Conservation (phyloP, 805 yeast genomes). For the Candida hungchunana region DNA sequence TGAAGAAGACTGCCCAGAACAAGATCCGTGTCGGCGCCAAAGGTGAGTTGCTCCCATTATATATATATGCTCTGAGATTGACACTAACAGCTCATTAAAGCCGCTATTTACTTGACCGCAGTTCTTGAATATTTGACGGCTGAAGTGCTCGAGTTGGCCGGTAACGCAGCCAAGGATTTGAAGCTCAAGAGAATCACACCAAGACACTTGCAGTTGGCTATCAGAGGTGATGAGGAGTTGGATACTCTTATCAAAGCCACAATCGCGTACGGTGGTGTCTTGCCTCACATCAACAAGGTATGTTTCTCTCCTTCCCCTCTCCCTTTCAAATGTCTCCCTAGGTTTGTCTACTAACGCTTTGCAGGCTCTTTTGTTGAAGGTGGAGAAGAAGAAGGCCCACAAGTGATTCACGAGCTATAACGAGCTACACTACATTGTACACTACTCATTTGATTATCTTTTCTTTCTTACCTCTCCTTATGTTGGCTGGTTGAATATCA, state of each 20-base stretch:
- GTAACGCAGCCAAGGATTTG: slow-evolving; percentile 95
- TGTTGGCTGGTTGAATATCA: too few species aligned
- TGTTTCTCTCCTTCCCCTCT: slow-evolving; percentile 4
- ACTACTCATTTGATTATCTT: too few species aligned
- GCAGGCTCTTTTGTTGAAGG: slow-evolving; percentile 25
- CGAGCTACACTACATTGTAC: too few species aligned
- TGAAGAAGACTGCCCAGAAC: slow-evolving; percentile 87
- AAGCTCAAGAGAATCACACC: slow-evolving; percentile 97
- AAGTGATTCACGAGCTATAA: too few species aligned
- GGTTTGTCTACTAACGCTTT: slow-evolving; percentile 11
- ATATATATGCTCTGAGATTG: too few species aligned
- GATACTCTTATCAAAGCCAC: slow-evolving; percentile 92
- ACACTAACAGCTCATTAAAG: slow-evolving; percentile 26
- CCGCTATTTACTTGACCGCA: slow-evolving; percentile 94
- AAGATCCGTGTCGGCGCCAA: slow-evolving; percentile 77
- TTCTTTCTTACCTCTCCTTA: too few species aligned
- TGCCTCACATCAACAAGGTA: slow-evolving; percentile 49
- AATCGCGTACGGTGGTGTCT: slow-evolving; percentile 96
- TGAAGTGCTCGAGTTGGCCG: slow-evolving; percentile 95
- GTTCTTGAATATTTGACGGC: slow-evolving; percentile 95
- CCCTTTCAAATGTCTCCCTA: not conserved
- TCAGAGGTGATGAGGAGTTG: slow-evolving; percentile 97
- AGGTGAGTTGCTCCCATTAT: slow-evolving; percentile 28
- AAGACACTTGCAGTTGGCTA: slow-evolving; percentile 93
- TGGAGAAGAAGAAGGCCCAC: slow-evolving; percentile 25